Conservation (phyloP, 306 rosid genomes). For the Pterocarpus macrocarpus region DNA sequence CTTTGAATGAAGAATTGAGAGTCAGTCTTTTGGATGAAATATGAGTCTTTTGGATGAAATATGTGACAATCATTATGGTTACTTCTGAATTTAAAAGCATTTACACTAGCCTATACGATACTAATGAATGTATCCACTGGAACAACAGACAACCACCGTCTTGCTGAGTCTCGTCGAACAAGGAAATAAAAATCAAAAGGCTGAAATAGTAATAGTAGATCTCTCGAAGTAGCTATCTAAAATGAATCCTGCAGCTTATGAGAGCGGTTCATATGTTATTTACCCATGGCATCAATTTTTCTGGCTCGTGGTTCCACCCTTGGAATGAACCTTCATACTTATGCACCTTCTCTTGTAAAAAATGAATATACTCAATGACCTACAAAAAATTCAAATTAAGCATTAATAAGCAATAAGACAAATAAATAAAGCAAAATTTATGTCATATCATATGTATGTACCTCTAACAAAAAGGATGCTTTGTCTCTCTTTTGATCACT, state of each 20-base stretch:
- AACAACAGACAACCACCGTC: conserved; percentile 9
- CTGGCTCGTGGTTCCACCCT: conserved; percentile 79
- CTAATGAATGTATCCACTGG: conserved; percentile 2
- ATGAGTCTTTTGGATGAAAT: conserved; percentile 27
- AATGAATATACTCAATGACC: conserved; percentile 96
- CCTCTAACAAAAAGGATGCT: conserved; percentile 97
- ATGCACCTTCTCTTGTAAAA: conserved; percentile 87
- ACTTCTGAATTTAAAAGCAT: conserved; percentile 37
- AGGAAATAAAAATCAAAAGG: conserved; percentile 10
- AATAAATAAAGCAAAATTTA: conserved; percentile 14
- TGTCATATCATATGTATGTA: conserved; percentile 39
- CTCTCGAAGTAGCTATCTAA: background rate
- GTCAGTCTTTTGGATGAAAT: conserved; percentile 34
- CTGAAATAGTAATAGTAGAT: background rate
- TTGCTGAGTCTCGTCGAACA: conserved; percentile 18
- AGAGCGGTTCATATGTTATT: conserved; percentile 36
- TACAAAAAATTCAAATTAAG: conserved; percentile 47
- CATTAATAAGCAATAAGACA: conserved; percentile 15
- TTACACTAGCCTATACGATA: conserved; percentile 19
- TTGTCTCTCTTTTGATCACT: conserved; percentile 99
- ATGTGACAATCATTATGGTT: background rate
- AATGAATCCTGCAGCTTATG: conserved; percentile 33
- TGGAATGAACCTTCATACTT: conserved; percentile 81
- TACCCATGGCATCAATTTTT: conserved; percentile 84
- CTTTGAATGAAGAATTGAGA: conserved; percentile 22